Evolutionary conservation across 352 stramenopile genomes (phyloP).

Genomic region (Plasmopara muralis): DNA sequence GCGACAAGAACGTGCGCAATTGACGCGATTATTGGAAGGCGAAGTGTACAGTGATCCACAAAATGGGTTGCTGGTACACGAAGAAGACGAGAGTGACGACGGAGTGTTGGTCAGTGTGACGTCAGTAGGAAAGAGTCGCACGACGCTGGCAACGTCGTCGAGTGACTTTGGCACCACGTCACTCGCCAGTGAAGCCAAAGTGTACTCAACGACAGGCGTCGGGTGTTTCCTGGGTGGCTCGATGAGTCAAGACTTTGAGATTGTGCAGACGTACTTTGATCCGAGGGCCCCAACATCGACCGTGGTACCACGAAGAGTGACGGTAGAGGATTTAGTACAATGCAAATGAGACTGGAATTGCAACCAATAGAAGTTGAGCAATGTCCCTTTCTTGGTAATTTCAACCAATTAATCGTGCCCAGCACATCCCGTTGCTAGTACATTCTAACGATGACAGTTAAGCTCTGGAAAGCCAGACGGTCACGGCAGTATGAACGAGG

Average conservation of each 20-base stretch:
- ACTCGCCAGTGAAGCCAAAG: slow-evolving; percentile 10
- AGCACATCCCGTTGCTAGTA: slow-evolving; percentile 17
- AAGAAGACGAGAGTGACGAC: slow-evolving; percentile 71
- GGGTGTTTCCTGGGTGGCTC: slow-evolving; percentile 42
- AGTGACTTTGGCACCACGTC: slow-evolving; percentile 4
- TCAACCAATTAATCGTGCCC: slow-evolving; percentile 10
- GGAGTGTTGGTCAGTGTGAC: slow-evolving; percentile 73
- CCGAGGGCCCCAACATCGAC: slow-evolving; percentile 6
- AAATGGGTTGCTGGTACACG: slow-evolving; percentile 61
- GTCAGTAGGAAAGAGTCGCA: slow-evolving; percentile 18
- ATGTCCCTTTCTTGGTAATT: slow-evolving; percentile 1
- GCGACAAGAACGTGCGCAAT: slow-evolving; percentile 49
- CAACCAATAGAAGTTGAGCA: neutral
- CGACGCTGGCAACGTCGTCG: slow-evolving; percentile 7
- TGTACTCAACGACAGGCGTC: slow-evolving; percentile 28
- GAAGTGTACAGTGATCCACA: slow-evolving; percentile 70
- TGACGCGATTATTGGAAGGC: slow-evolving; percentile 53
- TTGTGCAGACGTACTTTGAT: slow-evolving; percentile 76
- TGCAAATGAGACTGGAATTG: neutral
- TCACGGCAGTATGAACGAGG: slow-evolving; percentile 18
- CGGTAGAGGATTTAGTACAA: slow-evolving; percentile 28
- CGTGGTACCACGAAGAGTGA: slow-evolving; percentile 12
- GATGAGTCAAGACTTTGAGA: slow-evolving; percentile 71
- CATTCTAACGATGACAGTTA: slow-evolving; percentile 7
- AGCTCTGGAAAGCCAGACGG: slow-evolving; percentile 11